Evolutionary conservation across 495 filamentous ascomycete genomes (phyloP).

Genomic region (Apodospora peruviana): DNA sequence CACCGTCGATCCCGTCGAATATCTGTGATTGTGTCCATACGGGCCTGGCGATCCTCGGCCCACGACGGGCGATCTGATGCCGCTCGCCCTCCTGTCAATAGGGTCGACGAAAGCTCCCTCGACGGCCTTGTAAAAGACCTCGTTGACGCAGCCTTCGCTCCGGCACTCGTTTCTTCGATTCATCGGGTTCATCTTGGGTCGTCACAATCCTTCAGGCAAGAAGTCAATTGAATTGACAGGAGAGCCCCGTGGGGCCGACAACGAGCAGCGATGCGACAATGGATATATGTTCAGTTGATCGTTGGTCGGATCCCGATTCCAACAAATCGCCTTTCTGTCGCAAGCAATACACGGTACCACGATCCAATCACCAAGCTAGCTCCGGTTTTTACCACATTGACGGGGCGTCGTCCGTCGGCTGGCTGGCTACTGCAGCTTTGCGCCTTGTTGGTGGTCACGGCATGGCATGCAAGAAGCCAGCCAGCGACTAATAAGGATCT

Average conservation of each 20-base stretch:
- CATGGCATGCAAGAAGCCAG: neutral
- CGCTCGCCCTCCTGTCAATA: constrained; percentile 6
- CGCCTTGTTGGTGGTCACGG: no score
- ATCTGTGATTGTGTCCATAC: constrained; percentile 4
- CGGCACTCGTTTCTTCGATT: constrained; percentile 14
- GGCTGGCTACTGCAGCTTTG: neutral
- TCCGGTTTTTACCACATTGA: neutral
- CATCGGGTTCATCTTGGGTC: constrained; percentile 8
- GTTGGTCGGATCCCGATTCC: no score
- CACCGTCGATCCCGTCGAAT: constrained; percentile 9
- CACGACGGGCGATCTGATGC: constrained; percentile 4
- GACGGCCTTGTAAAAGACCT: constrained; percentile 17
- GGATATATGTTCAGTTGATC: no score
- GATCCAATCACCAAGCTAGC: neutral
- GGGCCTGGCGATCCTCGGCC: constrained; percentile 12
- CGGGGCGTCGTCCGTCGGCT: neutral
- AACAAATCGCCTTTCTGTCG: no score
- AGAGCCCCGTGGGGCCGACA: neutral
- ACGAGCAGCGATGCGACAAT: no score
- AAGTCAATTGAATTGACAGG: neutral
- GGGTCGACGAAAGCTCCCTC: constrained; percentile 15
- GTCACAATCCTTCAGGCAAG: neutral
- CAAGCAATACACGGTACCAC: no score
- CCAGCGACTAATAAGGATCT: neutral
- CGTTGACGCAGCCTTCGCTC: constrained; percentile 18